Percentiles rank a stretch among this genome's conserved stretches.
Evolutionary conservation across 1,284 basidiomycete species (phyloP).

Genomic region (Malassezia nana): DNA sequence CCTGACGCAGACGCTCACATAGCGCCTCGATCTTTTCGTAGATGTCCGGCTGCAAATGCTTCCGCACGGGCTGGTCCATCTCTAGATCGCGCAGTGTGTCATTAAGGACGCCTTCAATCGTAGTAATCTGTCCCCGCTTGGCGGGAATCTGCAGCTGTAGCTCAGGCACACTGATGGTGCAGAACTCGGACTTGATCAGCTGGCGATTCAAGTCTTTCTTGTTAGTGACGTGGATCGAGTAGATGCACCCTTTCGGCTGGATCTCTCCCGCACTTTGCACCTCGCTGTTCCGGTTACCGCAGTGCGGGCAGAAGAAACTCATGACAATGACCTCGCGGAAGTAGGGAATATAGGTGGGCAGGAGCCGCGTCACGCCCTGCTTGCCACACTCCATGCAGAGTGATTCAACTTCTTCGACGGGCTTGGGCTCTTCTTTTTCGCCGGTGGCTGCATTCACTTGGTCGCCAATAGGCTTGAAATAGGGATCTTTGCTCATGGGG

Average conservation of each 20-base stretch:
- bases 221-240: slow-evolving; percentile 70
- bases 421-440: slow-evolving; percentile 24
- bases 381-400: slow-evolving; percentile 88
- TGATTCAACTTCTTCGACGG: slow-evolving; percentile 59
- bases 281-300: slow-evolving; percentile 83
- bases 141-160: slow-evolving; percentile 78
- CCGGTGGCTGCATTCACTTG: slow-evolving; percentile 5
- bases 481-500: slow-evolving; percentile 9
- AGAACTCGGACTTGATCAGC: slow-evolving; percentile 77
- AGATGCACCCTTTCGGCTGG: slow-evolving; percentile 56
- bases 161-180: slow-evolving; percentile 75
- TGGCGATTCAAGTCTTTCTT: slow-evolving; percentile 75
- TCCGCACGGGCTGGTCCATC: slow-evolving; percentile 74
- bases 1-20: slow-evolving; percentile 59
- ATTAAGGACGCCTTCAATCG: slow-evolving; percentile 81
- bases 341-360: slow-evolving; percentile 90
- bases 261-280: slow-evolving; percentile 84
- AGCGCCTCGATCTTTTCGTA: slow-evolving; percentile 71
- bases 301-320: slow-evolving; percentile 90
- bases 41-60: slow-evolving; percentile 67
- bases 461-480: slow-evolving; percentile 14
- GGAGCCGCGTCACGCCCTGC: slow-evolving; percentile 81
- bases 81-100: slow-evolving; percentile 75
- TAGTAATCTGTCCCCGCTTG: slow-evolving; percentile 81
- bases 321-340: slow-evolving; percentile 92